Evolutionary conservation across 352 stramenopile species (phyloP).

Genomic region (Globisporangium abappressorium): DNA sequence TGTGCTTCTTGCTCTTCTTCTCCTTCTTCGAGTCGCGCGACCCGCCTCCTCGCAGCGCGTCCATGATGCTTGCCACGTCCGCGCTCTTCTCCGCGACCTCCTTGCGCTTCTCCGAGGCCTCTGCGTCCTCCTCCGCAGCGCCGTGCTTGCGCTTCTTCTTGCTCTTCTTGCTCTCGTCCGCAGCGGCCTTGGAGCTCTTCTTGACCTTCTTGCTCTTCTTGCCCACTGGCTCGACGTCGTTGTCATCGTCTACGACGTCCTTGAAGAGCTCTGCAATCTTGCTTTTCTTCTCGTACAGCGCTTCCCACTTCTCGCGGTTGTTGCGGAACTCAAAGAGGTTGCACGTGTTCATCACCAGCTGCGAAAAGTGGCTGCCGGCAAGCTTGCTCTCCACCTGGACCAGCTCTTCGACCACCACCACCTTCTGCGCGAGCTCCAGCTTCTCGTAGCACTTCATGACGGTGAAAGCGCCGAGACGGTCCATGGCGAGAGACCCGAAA

Average conservation of each 20-base stretch:
- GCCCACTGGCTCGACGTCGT: slow-evolving; percentile 19
- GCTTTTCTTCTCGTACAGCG: slow-evolving; percentile 72
- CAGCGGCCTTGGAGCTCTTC: slow-evolving; percentile 14
- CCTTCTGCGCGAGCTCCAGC: slow-evolving; percentile 56
- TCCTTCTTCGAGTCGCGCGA: slow-evolving; percentile 14
- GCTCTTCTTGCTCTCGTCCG: slow-evolving; percentile 18
- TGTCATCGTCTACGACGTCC: slow-evolving; percentile 50
- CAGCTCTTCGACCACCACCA: slow-evolving; percentile 67
- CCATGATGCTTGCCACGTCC: slow-evolving; percentile 70
- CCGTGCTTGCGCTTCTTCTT: slow-evolving; percentile 45
- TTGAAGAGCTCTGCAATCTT: slow-evolving; percentile 82
- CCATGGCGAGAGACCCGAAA: slow-evolving; percentile 65
- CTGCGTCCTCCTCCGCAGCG: slow-evolving; percentile 22
- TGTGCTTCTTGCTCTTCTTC: slow-evolving; percentile 49
- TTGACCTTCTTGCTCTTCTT: slow-evolving; percentile 26
- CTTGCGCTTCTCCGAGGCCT: slow-evolving; percentile 25
- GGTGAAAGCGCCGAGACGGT: slow-evolving; percentile 74
- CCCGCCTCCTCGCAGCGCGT: slow-evolving; percentile 40
- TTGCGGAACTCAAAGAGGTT: slow-evolving; percentile 79
- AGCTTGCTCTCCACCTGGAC: slow-evolving; percentile 68
- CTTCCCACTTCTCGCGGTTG: slow-evolving; percentile 74
- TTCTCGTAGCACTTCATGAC: slow-evolving; percentile 84
- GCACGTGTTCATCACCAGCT: slow-evolving; percentile 79
- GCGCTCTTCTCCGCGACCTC: slow-evolving; percentile 34
- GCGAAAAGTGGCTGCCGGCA: slow-evolving; percentile 73